A percentile compares a stretch with the other conserved stretches of the same genome.
phyloP scores from a whole-genome alignment of 371 early-diverging fungal species.

The Mucor indicus region DNA sequence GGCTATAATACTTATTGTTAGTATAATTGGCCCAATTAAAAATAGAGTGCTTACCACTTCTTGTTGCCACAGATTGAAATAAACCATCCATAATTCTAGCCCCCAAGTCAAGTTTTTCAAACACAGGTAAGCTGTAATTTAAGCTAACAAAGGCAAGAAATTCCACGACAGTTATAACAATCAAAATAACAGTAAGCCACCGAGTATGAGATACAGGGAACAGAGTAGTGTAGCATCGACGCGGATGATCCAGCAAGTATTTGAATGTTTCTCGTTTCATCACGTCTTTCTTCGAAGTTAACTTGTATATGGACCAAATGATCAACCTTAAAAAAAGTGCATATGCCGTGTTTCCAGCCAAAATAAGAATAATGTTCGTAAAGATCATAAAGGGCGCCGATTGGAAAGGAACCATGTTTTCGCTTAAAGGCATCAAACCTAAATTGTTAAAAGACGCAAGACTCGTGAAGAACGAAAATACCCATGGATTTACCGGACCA shows the following conservation, averaged over 20 bases:
- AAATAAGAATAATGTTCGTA: constrained; percentile 23
- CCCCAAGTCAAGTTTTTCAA: constrained; percentile 23
- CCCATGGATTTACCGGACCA: constrained; percentile 31
- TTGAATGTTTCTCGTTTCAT: constrained; percentile 34
- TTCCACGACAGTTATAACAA: constrained; percentile 31
- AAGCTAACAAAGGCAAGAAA: constrained; percentile 26
- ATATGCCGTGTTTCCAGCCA: constrained; percentile 45
- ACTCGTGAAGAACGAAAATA: constrained; percentile 33
- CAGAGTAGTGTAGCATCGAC: constrained; percentile 42
- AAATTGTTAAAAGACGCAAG: constrained; percentile 38
- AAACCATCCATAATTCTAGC: constrained; percentile 32
- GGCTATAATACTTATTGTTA: too few relatives aligned
- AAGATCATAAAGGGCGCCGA: constrained; percentile 26
- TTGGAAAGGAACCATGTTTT: constrained; percentile 40
- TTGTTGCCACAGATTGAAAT: constrained; percentile 40
- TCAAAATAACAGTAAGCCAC: constrained; percentile 34
- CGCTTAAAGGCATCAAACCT: constrained; percentile 28
- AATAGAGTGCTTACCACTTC: constrained; percentile 35
- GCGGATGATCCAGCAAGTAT: constrained; percentile 42
- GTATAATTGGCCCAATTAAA: too few relatives aligned
- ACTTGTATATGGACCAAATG: constrained; percentile 33
- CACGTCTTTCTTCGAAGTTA: constrained; percentile 25
- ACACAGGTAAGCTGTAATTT: constrained; percentile 39
- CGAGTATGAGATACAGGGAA: constrained; percentile 39
- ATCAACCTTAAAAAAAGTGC: constrained; percentile 31